Evolutionary conservation across 2,329 filamentous ascomycete species (phyloP).

Genomic region (Metarhizium brunneum): DNA sequence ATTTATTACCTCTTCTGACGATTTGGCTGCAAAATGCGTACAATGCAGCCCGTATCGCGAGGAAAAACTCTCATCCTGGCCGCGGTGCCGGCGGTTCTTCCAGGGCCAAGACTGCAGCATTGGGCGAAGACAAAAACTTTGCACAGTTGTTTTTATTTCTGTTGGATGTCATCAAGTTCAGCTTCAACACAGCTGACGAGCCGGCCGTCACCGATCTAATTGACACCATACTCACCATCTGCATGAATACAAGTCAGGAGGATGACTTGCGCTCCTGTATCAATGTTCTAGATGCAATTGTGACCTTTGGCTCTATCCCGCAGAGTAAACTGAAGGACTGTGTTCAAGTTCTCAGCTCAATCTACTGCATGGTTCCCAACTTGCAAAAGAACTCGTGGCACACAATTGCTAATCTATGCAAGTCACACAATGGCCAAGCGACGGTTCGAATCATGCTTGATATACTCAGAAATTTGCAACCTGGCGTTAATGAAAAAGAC

Average conservation of each 20-base stretch:
- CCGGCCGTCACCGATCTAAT: conserved; percentile 52
- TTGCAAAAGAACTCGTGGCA: conserved; percentile 60
- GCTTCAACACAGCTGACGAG: conserved; percentile 58
- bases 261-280: conserved; percentile 60
- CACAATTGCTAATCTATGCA: conserved; percentile 60
- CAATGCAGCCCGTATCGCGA: conserved; percentile 39
- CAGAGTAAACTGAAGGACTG: conserved; percentile 52
- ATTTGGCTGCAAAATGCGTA: conserved; percentile 51
- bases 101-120: conserved; percentile 27
- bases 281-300: conserved; percentile 57
- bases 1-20: conserved; percentile 53
- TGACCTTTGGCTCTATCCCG: conserved; percentile 64
- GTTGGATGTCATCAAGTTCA: conserved; percentile 65
- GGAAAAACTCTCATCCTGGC: conserved; percentile 32
- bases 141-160: conserved; percentile 56
- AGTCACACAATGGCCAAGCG: conserved; percentile 63
- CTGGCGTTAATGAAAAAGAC: conserved; percentile 39
- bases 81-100: conserved; percentile 25
- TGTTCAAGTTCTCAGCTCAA: conserved; percentile 62
- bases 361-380: conserved; percentile 54
- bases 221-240: conserved; percentile 54
- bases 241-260: conserved; percentile 54
- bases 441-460: conserved; percentile 58
- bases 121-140: conserved; percentile 52
- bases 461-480: conserved; percentile 42